Base-by-base conservation (phyloP, 106 monocot species). In the Hemerocallis citrina region DNA sequence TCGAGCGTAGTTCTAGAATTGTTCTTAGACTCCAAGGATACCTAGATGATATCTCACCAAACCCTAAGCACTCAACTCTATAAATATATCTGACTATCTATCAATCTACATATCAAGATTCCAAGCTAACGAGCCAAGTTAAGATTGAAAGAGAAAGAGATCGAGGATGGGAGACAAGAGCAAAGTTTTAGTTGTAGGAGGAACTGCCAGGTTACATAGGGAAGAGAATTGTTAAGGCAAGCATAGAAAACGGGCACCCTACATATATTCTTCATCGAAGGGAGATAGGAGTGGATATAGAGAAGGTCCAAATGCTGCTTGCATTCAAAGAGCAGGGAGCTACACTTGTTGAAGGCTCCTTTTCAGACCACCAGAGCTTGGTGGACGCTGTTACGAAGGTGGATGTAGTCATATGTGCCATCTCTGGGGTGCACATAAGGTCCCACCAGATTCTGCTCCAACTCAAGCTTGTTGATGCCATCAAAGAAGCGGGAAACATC, bases 401-500 rank as follows among this genome's bases (percentile, higher is more conserved):
- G 1, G 80, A 85, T 48, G 81, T 74, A 0, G 85, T 85, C 55
- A 68, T 85, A 16, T 74, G 68, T 48, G 64, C 85, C 44, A 74
- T 85, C 50, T 70, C 85, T 41, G 80, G 85, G 24, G 85, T 81
- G n/a, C 85, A 81, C 32, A 27, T 64, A 8, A 62, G 85, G 67
- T 77, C 74, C 68, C 70, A 81, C 44, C 69, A 81, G 3, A 85
- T 85, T 58, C 85, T 71, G 3, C 80, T 81, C 50, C 85, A 85
- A 74, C 74, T 81, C 27, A 77, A 72, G 68, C 85, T 85, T n/a
- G 74, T 85, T 2, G 68, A 77, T 3, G 85, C 85, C 47, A 85
- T 85, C 29, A 80, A 67, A 52, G 80, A 85, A 57, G 77, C 85
- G 1, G 80, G 85, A 25, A 85, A 80, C 52, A 48, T 85, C 51